phyloP scores from a whole-genome alignment of 768 basidiomycete genomes.

The Mycena vitilis region DNA sequence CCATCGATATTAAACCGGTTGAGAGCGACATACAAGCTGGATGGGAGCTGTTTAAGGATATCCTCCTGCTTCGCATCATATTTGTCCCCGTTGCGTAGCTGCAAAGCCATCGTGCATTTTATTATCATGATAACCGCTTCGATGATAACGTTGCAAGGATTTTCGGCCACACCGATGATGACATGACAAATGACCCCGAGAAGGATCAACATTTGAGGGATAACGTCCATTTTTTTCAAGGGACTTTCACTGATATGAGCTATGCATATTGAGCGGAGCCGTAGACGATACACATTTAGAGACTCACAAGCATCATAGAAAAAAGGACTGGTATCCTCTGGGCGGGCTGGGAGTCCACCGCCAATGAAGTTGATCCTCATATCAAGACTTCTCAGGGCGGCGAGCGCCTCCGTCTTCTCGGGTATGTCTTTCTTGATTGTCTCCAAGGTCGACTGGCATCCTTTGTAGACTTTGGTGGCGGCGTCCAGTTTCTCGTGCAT shows the following conservation, averaged over 20 bases:
- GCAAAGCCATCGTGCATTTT: slow-evolving; percentile 16
- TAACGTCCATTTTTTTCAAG: not conserved
- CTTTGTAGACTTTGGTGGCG: not conserved
- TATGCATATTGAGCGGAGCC: not conserved
- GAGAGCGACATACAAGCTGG: slow-evolving; percentile 18
- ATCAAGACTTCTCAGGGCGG: not conserved
- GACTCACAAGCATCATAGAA: not conserved
- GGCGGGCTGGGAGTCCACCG: no score
- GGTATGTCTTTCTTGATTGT: not conserved
- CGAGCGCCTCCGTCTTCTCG: not conserved
- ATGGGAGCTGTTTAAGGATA: slow-evolving; percentile 18
- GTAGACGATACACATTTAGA: not conserved
- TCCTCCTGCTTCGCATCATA: slow-evolving; percentile 14
- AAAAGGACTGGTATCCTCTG: not conserved
- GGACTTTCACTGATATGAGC: slow-evolving; percentile 12
- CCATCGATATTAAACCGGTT: slow-evolving; percentile 19
- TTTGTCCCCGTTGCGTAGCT: not conserved
- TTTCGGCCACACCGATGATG: slow-evolving; percentile 1
- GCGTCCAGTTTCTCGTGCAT: not conserved
- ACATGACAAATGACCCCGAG: slow-evolving; percentile 20
- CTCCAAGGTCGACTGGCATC: not conserved
- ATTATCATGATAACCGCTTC: slow-evolving; percentile 14
- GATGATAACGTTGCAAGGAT: slow-evolving; percentile 22
- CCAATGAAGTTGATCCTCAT: not conserved
- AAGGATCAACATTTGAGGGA: slow-evolving; percentile 15